Evolutionary conservation across 2,329 filamentous ascomycete genomes (phyloP), one percentile per base, ranked within the genome.

Genomic region (Colletotrichum falcatum): DNA sequence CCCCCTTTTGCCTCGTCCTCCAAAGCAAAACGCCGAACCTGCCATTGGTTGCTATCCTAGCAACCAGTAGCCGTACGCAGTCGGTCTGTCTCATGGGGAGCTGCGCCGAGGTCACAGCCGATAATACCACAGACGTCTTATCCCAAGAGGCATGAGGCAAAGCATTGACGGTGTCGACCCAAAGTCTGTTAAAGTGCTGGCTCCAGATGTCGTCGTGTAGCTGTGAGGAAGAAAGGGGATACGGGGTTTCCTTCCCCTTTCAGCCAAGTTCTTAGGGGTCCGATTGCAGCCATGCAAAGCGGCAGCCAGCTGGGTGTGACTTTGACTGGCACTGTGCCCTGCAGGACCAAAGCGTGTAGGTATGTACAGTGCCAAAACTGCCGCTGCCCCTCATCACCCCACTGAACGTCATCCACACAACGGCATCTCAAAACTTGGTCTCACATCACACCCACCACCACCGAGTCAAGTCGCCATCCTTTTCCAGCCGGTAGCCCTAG

Each of bases 341-440:
- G 16, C 3, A 9, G 1, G 3, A 1, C 5, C 1, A 14, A 2
- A 2, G n/a, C 20, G 4, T 5, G 7, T 1, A 1, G 0, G 3
- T 1, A 1, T 1, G 3, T 35, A 70, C 67, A 67, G 67, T 70
- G 53, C 44, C 12, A 62, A 37, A 9, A 20, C 30, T 9, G 1
- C 2, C 33, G 16, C 42, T 67, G 64, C 67, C 67, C 67, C 67
- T 70, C 67, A 70, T 67, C 67, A 67, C 64, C 67, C 67, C 67
- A 70, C 67, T 67, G 64, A 58, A 70, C 67, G 67, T 70, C 67
- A 70, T 70, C 67, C 64, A 37, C 55, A 65, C 63, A 37, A 56
- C 44, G 28, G 56, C 56, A 56, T 33, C 46, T 58, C 67, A 67
- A 67, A 67, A 53, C 63, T 53, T 53, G 67, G 67, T 53, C 56